Conservation (phyloP, 306 rosid species). For the Cicer pinnatifidum region DNA sequence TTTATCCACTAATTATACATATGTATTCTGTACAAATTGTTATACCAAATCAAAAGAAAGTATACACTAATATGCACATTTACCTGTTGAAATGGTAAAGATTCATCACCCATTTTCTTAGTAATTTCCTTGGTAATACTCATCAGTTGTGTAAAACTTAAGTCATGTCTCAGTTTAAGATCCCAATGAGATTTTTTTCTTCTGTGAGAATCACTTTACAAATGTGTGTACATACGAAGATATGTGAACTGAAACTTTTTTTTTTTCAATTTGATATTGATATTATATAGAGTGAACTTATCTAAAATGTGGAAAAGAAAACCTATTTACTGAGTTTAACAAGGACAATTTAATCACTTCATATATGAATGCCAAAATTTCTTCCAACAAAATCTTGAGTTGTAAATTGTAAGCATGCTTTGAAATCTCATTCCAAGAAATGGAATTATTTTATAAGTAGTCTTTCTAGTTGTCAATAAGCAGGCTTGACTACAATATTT, state of each 20-base stretch:
- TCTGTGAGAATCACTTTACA: slow-evolving; percentile 18
- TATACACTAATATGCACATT: neutral
- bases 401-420: slow-evolving; percentile 23
- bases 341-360: slow-evolving; percentile 7
- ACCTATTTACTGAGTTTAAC: neutral
- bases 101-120: slow-evolving; percentile 30
- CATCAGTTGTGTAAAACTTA: neutral
- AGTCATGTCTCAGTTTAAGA: slow-evolving; percentile 9
- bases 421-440: slow-evolving; percentile 34
- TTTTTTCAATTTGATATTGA: neutral
- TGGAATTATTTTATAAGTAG: slow-evolving; percentile 1
- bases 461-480: slow-evolving; percentile 26
- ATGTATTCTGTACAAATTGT: slow-evolving; percentile 18
- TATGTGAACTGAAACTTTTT: neutral
- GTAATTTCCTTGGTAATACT: slow-evolving; percentile 8
- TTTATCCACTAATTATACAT: slow-evolving; percentile 13
- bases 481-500: slow-evolving; percentile 19
- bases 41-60: slow-evolving; percentile 30
- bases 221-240: neutral
- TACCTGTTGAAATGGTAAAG: slow-evolving; percentile 24
- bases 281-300: slow-evolving; percentile 17
- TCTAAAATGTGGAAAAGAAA: neutral
- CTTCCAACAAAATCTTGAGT: slow-evolving; percentile 13
- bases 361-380: slow-evolving; percentile 11
- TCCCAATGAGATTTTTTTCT: slow-evolving; percentile 19